These are phyloP conservation scores for Nematocida major DNA, from an alignment of 371 early-diverging fungal genomes.

Conservation along the genomic window DNA sequence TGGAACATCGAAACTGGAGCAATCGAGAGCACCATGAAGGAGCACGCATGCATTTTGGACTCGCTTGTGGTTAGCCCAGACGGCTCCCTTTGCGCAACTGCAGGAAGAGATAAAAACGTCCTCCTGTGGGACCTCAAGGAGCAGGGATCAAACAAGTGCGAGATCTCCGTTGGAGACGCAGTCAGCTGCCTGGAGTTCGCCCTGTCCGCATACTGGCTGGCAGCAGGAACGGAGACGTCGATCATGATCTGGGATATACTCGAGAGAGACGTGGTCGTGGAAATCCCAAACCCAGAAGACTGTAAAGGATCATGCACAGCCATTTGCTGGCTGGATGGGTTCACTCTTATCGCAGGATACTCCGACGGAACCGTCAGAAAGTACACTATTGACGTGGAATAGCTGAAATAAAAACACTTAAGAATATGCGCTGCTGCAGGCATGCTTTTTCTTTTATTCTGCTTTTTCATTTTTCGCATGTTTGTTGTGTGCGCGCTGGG, in stretches of 20 bases:
- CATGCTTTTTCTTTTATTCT: neutral
- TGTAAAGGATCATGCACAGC: slow-evolving; percentile 70
- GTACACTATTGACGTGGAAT: slow-evolving; percentile 45
- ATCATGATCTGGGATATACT: slow-evolving; percentile 98
- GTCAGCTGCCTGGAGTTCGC: slow-evolving; percentile 93
- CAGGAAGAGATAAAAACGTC: slow-evolving; percentile 93
- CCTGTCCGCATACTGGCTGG: slow-evolving; percentile 98
- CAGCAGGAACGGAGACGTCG: slow-evolving; percentile 84
- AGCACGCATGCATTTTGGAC: slow-evolving; percentile 91
- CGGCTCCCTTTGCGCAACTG: slow-evolving; percentile 96
- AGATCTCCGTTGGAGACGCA: slow-evolving; percentile 81
- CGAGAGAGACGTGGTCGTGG: slow-evolving; percentile 85
- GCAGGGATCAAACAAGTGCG: slow-evolving; percentile 86
- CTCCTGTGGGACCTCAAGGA: slow-evolving; percentile 98
- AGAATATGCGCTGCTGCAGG: neutral
- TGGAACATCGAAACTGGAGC: slow-evolving; percentile 94
- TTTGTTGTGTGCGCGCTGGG: neutral
- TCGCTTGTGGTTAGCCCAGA: slow-evolving; percentile 94
- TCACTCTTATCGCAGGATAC: slow-evolving; percentile 91
- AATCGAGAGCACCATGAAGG: slow-evolving; percentile 92
- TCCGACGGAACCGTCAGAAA: slow-evolving; percentile 79
- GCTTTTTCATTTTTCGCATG: slow-evolving; percentile 2
- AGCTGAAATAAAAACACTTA: neutral
- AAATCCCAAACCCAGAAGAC: slow-evolving; percentile 78
- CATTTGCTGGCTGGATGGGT: slow-evolving; percentile 91